Conservation (phyloP, 192 early-diverging fungal species). For the Physocladia obscura region DNA sequence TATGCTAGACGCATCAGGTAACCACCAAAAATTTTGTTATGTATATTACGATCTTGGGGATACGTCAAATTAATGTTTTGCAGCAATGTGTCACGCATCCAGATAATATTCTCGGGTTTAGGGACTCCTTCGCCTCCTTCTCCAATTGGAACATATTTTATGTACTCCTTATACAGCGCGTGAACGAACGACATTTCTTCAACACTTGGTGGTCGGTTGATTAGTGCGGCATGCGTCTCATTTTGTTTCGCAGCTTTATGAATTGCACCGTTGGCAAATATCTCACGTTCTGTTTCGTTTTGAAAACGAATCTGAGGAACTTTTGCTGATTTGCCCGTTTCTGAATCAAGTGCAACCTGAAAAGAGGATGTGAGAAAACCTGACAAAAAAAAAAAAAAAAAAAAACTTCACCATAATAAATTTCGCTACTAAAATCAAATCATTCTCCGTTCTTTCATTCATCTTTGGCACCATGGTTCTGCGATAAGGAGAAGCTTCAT, state of each 20-base stretch:
- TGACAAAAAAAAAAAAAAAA: not conserved
- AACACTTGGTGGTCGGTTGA: slow-evolving; percentile 69
- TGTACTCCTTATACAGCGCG: slow-evolving; percentile 66
- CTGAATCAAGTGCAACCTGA: slow-evolving; percentile 60
- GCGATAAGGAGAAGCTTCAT: not conserved
- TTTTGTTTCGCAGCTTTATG: slow-evolving; percentile 54
- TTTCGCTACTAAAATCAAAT: slow-evolving; percentile 69
- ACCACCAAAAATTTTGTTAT: slow-evolving; percentile 75
- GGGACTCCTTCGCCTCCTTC: not conserved
- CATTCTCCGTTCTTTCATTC: not conserved
- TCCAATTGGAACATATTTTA: slow-evolving; percentile 47
- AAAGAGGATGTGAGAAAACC: not conserved
- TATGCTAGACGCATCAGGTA: slow-evolving; percentile 83
- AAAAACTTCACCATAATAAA: slow-evolving; percentile 81
- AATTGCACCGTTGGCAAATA: slow-evolving; percentile 69
- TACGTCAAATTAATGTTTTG: slow-evolving; percentile 66
- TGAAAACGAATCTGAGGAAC: slow-evolving; percentile 75
- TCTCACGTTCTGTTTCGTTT: slow-evolving; percentile 68
- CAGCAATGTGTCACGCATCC: slow-evolving; percentile 75
- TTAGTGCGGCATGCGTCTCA: slow-evolving; percentile 51
- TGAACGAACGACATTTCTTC: slow-evolving; percentile 79
- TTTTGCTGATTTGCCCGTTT: slow-evolving; percentile 65
- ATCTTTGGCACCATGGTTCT: not conserved
- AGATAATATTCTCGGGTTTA: slow-evolving; percentile 46
- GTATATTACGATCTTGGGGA: slow-evolving; percentile 78